phyloP scores from a whole-genome alignment of 257 asterid species.

The Solanum chmielewskii region DNA sequence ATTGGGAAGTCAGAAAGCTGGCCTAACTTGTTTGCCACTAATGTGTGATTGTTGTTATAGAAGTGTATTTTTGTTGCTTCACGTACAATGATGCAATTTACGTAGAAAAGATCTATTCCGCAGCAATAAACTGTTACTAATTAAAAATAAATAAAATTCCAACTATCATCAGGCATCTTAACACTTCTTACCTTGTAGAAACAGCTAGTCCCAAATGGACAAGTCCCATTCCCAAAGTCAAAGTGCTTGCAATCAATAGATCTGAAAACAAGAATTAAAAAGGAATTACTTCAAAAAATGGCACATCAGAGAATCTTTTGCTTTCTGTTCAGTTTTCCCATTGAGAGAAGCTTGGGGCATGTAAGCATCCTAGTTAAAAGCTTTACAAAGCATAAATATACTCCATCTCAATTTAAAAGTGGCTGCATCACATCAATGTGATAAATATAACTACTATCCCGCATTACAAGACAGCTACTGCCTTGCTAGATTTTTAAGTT shows the following conservation, averaged over 20 bases:
- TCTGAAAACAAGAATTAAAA: constrained; percentile 26
- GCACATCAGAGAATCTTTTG: not conserved
- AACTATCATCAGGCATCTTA: not conserved
- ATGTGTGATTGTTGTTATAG: not conserved
- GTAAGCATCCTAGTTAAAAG: not conserved
- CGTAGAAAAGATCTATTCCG: not conserved
- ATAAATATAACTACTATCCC: not conserved
- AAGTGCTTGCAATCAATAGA: constrained; percentile 97
- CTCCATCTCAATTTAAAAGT: not conserved
- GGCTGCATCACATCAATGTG: not conserved
- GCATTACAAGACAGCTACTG: not conserved
- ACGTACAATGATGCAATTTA: not conserved
- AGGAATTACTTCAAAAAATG: not conserved
- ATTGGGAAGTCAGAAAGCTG: not conserved
- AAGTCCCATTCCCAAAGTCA: constrained; percentile 85
- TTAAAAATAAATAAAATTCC: not conserved
- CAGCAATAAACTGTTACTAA: not conserved
- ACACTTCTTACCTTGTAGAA: constrained; percentile 67
- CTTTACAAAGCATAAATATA: not conserved
- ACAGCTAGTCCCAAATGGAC: constrained; percentile 97
- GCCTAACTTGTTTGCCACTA: not conserved
- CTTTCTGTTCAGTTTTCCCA: not conserved
- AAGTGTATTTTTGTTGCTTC: not conserved
- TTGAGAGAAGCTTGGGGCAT: not conserved
- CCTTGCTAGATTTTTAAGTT: not conserved